Conservation (phyloP, 192 early-diverging fungal species). For the Coemansia sp. region DNA sequence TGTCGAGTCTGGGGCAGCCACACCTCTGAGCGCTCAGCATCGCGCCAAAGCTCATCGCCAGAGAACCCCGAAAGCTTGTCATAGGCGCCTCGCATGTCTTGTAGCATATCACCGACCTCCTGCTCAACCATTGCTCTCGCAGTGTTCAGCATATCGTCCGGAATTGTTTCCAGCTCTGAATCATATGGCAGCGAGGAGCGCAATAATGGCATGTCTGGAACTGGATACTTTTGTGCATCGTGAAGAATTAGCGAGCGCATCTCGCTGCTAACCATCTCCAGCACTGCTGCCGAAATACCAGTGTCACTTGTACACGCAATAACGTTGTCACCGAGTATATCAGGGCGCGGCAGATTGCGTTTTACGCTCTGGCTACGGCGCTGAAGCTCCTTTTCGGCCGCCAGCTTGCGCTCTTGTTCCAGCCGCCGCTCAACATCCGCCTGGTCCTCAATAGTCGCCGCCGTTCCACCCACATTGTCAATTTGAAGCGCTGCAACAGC, state of each 20-base stretch:
- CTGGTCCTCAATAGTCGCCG: constrained; percentile 63
- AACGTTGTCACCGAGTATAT: constrained; percentile 14
- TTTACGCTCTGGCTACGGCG: constrained; percentile 77
- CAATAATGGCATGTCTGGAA: constrained; percentile 59
- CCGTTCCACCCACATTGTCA: constrained; percentile 5
- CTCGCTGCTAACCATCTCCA: constrained; percentile 68
- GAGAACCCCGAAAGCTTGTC: constrained; percentile 13
- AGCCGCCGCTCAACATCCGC: constrained; percentile 67
- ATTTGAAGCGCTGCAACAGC: constrained; percentile 21
- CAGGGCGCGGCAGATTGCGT: constrained; percentile 74
- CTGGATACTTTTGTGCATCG: constrained; percentile 74
- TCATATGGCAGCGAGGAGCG: constrained; percentile 24
- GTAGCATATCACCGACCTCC: constrained; percentile 42
- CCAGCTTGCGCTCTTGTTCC: constrained; percentile 54
- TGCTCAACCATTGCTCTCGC: constrained; percentile 60
- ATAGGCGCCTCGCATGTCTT: constrained; percentile 14
- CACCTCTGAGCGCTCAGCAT: constrained; percentile 15
- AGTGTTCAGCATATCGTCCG: constrained; percentile 60
- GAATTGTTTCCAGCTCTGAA: constrained; percentile 47
- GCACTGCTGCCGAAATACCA: constrained; percentile 40
- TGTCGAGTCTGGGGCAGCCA: constrained; percentile 29
- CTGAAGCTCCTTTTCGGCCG: constrained; percentile 53
- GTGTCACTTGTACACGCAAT: constrained; percentile 19
- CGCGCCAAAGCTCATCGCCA: constrained; percentile 32
- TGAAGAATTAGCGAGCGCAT: constrained; percentile 66